These are phyloP conservation scores for Trichoderma brevicompactum DNA, from an alignment of 2,329 filamentous ascomycete genomes.

Conservation along the genomic window DNA sequence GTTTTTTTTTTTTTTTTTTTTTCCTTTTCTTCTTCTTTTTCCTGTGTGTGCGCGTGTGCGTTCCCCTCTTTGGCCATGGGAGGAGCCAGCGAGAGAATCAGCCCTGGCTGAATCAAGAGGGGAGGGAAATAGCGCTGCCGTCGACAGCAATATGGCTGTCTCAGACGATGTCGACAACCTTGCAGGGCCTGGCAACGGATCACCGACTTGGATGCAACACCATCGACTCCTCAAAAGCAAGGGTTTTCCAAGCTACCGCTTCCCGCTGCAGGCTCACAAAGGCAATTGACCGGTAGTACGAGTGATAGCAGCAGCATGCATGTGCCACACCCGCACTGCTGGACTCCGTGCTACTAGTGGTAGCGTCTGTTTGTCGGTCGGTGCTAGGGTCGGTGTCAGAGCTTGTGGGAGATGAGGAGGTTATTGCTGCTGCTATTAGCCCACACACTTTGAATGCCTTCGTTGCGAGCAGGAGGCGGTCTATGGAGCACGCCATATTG, in stretches of 20 bases:
- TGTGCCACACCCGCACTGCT: conserved; percentile 16
- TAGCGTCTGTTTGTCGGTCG: conserved; percentile 15
- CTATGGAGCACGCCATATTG: conserved; percentile 4
- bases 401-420: conserved; percentile 5
- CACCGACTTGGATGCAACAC: conserved; percentile 25
- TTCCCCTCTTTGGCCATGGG: not conserved
- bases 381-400: conserved; percentile 9
- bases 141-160: conserved; percentile 24
- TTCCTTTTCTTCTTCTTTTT: too few relatives aligned
- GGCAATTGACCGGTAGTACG: conserved; percentile 18
- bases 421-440: not conserved
- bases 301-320: not conserved
- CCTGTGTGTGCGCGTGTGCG: not conserved
- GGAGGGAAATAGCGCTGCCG: conserved; percentile 19
- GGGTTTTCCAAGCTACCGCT: conserved; percentile 14
- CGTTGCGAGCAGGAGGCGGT: conserved; percentile 1
- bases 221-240: conserved; percentile 17
- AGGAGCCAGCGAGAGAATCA: conserved; percentile 19
- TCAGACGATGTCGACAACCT: conserved; percentile 27
- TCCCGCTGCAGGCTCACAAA: conserved; percentile 12
- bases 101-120: conserved; percentile 25
- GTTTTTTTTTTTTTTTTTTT: not conserved
- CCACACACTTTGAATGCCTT: not conserved
- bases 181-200: conserved; percentile 22
- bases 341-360: conserved; percentile 15